phyloP scores from a whole-genome alignment of 192 early-diverging fungal genomes.

The Glomus cerebriforme region DNA sequence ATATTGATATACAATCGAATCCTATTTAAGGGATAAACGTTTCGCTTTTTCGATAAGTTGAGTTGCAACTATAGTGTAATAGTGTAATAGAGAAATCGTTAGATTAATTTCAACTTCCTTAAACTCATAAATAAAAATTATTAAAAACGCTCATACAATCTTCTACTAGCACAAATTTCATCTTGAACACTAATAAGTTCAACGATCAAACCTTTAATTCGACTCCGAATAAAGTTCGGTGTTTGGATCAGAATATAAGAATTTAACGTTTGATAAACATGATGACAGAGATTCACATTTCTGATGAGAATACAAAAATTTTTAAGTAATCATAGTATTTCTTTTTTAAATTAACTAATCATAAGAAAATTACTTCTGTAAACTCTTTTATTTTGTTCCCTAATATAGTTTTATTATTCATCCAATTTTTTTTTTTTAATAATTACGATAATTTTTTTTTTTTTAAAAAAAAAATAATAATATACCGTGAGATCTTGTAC shows the following conservation, averaged over 20 bases:
- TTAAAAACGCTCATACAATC: slow-evolving; percentile 72
- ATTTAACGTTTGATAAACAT: slow-evolving; percentile 67
- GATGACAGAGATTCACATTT: slow-evolving; percentile 53
- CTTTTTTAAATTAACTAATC: neutral
- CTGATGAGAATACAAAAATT: slow-evolving; percentile 39
- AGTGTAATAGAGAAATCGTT: no score
- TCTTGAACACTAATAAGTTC: slow-evolving; percentile 76
- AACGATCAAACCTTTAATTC: slow-evolving; percentile 94
- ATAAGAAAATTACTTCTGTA: slow-evolving; percentile 37
- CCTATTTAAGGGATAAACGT: no score
- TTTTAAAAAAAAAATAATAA: no score
- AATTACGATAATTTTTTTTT: slow-evolving; percentile 14
- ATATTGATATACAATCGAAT: no score
- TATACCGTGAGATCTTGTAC: slow-evolving; percentile 35
- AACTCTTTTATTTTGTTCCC: slow-evolving; percentile 39
- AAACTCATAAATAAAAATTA: neutral
- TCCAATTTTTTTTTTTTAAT: slow-evolving; percentile 37
- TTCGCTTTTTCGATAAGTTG: no score
- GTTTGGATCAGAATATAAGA: slow-evolving; percentile 83
- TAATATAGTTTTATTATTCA: slow-evolving; percentile 34
- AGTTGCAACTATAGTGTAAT: no score
- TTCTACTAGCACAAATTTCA: slow-evolving; percentile 95
- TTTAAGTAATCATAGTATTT: neutral
- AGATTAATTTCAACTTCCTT: neutral
- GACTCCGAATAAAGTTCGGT: slow-evolving; percentile 83